Evolutionary conservation across 768 basidiomycete species (phyloP).

Genomic region (Suillus sp.): DNA sequence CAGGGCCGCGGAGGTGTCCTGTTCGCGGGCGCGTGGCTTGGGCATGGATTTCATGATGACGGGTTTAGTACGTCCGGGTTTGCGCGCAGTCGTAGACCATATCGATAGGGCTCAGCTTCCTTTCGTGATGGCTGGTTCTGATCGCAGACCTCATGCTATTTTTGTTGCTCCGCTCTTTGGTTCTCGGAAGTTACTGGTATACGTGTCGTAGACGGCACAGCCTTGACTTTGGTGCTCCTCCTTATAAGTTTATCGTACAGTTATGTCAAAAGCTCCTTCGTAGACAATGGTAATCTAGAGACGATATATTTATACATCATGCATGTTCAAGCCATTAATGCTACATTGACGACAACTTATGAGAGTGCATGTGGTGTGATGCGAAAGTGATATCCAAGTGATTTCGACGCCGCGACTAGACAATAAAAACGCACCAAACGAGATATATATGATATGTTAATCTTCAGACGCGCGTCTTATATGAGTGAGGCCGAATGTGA

Average conservation of each 20-base stretch:
- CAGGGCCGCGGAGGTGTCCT: constrained; percentile 62
- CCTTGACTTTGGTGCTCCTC: constrained; percentile 21
- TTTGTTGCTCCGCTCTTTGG: constrained; percentile 39
- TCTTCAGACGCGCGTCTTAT: constrained; percentile 10
- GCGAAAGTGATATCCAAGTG: neutral
- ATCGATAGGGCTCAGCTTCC: constrained; percentile 38
- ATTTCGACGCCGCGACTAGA: neutral
- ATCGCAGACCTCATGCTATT: constrained; percentile 27
- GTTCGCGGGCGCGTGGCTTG: constrained; percentile 67
- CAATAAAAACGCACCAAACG: neutral
- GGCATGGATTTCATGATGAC: constrained; percentile 84
- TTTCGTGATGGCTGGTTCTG: constrained; percentile 46
- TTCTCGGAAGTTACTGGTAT: constrained; percentile 39
- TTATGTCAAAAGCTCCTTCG: neutral
- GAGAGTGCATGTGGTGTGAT: neutral
- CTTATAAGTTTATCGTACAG: neutral
- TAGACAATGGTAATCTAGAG: neutral
- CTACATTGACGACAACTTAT: constrained; percentile 6
- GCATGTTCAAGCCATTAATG: constrained; percentile 3
- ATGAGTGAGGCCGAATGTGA: constrained; percentile 24
- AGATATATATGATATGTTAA: neutral
- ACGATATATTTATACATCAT: neutral
- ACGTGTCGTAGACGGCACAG: constrained; percentile 33
- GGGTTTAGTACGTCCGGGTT: constrained; percentile 59
- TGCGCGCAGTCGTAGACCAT: constrained; percentile 36